phyloP scores from a whole-genome alignment of 257 asterid species.

The Solanum bulbocastanum region DNA sequence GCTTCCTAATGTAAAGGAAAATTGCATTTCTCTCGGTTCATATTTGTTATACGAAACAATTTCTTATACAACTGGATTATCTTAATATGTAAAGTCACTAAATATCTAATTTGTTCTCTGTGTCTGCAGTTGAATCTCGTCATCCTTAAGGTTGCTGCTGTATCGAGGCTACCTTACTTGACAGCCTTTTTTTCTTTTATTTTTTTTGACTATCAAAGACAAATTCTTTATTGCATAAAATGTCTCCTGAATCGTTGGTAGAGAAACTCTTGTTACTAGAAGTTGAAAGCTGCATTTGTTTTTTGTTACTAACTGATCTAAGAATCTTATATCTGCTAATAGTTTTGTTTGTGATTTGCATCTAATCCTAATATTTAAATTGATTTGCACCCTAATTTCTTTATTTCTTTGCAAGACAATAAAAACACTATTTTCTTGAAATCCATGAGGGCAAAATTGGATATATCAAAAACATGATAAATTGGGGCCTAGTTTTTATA shows the following conservation, averaged over 20 bases:
- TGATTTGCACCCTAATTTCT: not conserved
- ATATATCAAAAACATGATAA: too few relatives aligned
- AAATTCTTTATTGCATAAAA: not conserved
- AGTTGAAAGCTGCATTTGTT: not conserved
- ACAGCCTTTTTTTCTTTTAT: not conserved
- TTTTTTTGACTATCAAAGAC: not conserved
- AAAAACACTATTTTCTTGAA: not conserved
- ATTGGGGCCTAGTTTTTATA: not conserved
- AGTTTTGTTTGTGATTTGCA: not conserved
- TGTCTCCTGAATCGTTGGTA: not conserved
- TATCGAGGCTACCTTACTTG: not conserved
- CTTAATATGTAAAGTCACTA: not conserved
- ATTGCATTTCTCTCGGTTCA: not conserved
- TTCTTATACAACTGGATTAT: not conserved
- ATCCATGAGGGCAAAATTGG: not conserved
- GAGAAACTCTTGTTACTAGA: not conserved
- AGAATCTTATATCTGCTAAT: not conserved
- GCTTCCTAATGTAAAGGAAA: not conserved
- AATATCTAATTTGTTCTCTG: not conserved
- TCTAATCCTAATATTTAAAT: not conserved
- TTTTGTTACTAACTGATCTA: not conserved
- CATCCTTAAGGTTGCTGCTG: not conserved
- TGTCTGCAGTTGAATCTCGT: not conserved
- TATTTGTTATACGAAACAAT: not conserved
- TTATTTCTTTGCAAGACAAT: not conserved